These are phyloP conservation scores for Nigrospora oryzae DNA, from an alignment of 2,329 filamentous ascomycete species.

Conservation along the genomic window DNA sequence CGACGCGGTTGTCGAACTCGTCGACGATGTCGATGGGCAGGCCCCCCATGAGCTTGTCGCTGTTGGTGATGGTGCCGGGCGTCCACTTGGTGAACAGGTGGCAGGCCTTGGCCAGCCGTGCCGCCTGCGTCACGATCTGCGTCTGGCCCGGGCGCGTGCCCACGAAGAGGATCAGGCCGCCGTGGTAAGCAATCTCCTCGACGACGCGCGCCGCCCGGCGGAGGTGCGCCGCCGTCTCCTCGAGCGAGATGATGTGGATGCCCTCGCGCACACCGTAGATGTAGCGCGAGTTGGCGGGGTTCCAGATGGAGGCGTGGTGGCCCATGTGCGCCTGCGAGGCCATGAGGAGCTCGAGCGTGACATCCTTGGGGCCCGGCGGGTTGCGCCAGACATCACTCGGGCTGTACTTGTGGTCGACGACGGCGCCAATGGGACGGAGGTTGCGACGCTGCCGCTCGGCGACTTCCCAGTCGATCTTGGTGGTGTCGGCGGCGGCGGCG, in stretches of 20 bases:
- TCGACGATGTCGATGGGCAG: conserved; percentile 70
- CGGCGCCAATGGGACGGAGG: conserved; percentile 40
- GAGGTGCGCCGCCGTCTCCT: conserved; percentile 80
- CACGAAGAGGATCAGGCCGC: conserved; percentile 82
- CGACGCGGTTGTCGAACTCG: conserved; percentile 52
- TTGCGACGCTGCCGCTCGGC: conserved; percentile 32
- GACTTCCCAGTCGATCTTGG: conserved; percentile 26
- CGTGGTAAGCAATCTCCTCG: conserved; percentile 72
- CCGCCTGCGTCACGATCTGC: conserved; percentile 71
- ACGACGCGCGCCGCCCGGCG: conserved; percentile 91
- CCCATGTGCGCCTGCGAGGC: conserved; percentile 83
- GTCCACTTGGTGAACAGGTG: conserved; percentile 93
- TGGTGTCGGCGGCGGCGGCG: conserved; percentile 15
- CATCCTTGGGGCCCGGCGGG: conserved; percentile 68
- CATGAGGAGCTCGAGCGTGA: conserved; percentile 86
- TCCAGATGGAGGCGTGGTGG: conserved; percentile 86
- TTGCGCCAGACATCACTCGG: conserved; percentile 59
- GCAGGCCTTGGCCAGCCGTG: conserved; percentile 67
- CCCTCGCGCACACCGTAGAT: conserved; percentile 86
- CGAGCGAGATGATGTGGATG: conserved; percentile 88
- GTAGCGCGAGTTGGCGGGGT: conserved; percentile 87
- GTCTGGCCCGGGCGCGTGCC: conserved; percentile 80
- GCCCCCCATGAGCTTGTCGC: conserved; percentile 72
- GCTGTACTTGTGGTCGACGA: conserved; percentile 48
- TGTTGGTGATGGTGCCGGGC: conserved; percentile 86